Base-by-base conservation (phyloP, 148 eudicot genomes). In the Dysphania ambrosioides region DNA sequence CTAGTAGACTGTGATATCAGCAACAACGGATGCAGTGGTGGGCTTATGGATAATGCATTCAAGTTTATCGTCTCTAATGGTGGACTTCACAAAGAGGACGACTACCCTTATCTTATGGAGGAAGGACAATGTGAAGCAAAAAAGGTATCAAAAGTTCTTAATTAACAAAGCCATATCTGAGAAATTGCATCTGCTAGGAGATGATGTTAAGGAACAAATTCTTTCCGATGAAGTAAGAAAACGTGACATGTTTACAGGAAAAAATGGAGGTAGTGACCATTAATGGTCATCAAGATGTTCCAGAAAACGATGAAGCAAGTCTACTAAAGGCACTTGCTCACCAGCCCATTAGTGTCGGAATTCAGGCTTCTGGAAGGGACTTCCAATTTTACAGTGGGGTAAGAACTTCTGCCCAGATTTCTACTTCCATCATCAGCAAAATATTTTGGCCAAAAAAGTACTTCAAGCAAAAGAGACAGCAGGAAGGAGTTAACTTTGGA, bases 331-430 rank as follows among this genome's bases (percentile, higher is more conserved):
- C 89, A 31, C 83, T 87, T 1, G 88, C 91, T 65, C 78, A 85
- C 83, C 87, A 87, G 69, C 88, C 88, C 29, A 29, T 88, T 24
- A 84, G 89, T 68, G 89, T 86, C 10, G 89, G 79, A 36, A 86
- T 86, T 30, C 82, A 84, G 30, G 89, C 86, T 49, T 81, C 85
- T 21, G 86, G 84, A 2, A 79, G 86, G 66, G 89, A 79, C 58
- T 88, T 88, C 68, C 89, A 88, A 53, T 82, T 88, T 51, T 85
- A 88, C 70, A 80, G 82, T 4, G 88, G 87, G 85, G 91, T 88
- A 86, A 70, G 71, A 44, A 18, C 31, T 62, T 41, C 12, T 81
- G 56, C 35, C 12, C 12, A 15, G 1, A 26, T 44, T 53, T 36
- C 24, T 27, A 38, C 29, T n/a, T n/a, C n/a, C 0, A 23, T 8